Conservation (phyloP, 2,329 filamentous ascomycete genomes). For the Ophiocordyceps australis region DNA sequence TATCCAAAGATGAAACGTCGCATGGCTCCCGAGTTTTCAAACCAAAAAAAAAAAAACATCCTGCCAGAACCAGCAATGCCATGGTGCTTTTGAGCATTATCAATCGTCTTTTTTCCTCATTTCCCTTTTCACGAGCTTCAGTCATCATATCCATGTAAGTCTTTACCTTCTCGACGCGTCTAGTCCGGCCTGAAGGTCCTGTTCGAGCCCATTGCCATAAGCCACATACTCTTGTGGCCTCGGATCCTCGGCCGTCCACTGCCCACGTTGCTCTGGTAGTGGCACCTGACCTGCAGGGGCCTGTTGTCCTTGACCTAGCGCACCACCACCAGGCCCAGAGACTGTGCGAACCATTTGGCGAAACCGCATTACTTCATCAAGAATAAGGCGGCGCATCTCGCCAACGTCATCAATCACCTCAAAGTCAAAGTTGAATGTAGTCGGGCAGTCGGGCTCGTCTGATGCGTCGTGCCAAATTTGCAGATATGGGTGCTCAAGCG, state of each 20-base stretch:
- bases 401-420: conserved; percentile 90
- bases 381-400: conserved; percentile 93
- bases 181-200: conserved; percentile 34
- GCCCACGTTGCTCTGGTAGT: conserved; percentile 27
- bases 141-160: not conserved
- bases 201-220: conserved; percentile 32
- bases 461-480: conserved; percentile 97
- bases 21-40: too few species aligned
- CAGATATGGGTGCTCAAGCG: conserved; percentile 89
- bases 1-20: too few species aligned
- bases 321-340: conserved; percentile 17
- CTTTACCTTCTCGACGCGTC: conserved; percentile 10
- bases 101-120: too few species aligned
- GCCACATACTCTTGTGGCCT: conserved; percentile 38
- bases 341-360: conserved; percentile 40
- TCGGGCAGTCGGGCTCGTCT: conserved; percentile 86
- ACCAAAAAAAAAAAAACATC: too few species aligned
- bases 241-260: conserved; percentile 43
- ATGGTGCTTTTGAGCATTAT: too few species aligned
- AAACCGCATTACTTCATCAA: conserved; percentile 86
- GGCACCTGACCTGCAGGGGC: conserved; percentile 25
- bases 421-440: conserved; percentile 95
- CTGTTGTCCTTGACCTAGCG: conserved; percentile 16
- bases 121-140: not conserved
- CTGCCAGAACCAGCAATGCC: too few species aligned